A percentile compares a stretch with the other conserved stretches of the same genome.
phyloP scores from a whole-genome alignment of 2,329 filamentous ascomycete genomes.

The Ploettnerulaceae sp. region DNA sequence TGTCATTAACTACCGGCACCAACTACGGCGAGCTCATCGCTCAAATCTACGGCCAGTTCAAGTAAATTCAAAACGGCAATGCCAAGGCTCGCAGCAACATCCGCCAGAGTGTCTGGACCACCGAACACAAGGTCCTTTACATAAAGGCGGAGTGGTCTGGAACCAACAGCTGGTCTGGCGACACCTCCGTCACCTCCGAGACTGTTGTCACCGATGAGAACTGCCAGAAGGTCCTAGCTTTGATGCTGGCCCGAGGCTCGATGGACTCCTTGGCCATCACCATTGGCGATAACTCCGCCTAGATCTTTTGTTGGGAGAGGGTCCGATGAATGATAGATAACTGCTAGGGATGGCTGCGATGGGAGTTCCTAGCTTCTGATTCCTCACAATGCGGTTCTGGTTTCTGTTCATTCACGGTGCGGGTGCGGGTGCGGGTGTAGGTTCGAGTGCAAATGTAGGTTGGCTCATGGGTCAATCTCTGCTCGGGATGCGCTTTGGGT shows the following conservation, averaged over 20 bases:
- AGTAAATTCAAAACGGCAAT: not conserved
- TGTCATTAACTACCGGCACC: not conserved
- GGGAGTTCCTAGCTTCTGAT: slow-evolving; percentile 12
- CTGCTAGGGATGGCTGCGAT: slow-evolving; percentile 14
- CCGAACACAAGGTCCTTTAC: slow-evolving; percentile 5
- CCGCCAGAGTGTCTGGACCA: slow-evolving; percentile 4
- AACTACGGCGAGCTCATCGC: not conserved
- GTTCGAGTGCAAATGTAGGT: too few species aligned
- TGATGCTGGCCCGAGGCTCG: not conserved
- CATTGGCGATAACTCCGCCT: not conserved
- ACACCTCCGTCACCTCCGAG: not conserved
- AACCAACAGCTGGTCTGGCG: not conserved
- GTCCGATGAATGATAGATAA: slow-evolving; percentile 5
- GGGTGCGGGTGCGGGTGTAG: too few species aligned
- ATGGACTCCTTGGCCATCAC: slow-evolving; percentile 2
- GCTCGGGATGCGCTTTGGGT: too few species aligned
- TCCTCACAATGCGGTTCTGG: slow-evolving; percentile 1
- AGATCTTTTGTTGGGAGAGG: not conserved
- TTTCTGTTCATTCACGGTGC: not conserved
- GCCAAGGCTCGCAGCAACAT: slow-evolving; percentile 5
- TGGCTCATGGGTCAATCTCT: too few species aligned
- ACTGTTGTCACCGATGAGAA: slow-evolving; percentile 10
- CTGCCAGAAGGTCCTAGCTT: not conserved
- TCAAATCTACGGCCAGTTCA: not conserved
- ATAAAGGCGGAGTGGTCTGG: slow-evolving; percentile 13